These are phyloP conservation scores for Teratosphaeria destructans DNA, from an alignment of 2,329 filamentous ascomycete species.

Conservation along the genomic window DNA sequence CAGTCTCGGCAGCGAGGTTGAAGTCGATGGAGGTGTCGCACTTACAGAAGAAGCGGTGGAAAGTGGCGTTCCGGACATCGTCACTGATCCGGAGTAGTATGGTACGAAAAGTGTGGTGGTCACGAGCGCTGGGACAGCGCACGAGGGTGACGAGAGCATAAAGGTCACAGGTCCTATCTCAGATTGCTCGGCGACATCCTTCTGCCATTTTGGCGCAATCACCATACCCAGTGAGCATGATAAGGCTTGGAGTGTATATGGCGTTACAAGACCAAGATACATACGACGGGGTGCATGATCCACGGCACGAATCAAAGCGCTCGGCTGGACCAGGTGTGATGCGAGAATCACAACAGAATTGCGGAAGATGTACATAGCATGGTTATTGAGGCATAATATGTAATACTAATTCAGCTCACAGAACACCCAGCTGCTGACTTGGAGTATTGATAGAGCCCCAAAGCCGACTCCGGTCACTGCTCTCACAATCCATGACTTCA, in stretches of 20 bases:
- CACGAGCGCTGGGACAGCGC: not conserved
- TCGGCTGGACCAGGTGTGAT: not conserved
- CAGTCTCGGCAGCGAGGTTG: slow-evolving; percentile 28
- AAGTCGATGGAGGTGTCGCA: slow-evolving; percentile 44
- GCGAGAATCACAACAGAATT: not conserved
- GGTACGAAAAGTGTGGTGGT: not conserved
- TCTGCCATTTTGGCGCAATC: not conserved
- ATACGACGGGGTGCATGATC: not conserved
- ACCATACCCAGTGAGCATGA: not conserved
- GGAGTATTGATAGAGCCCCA: too few relatives aligned
- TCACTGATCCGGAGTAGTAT: slow-evolving; percentile 2
- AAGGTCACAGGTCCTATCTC: not conserved
- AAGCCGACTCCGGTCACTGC: too few relatives aligned
- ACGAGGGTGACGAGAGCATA: not conserved
- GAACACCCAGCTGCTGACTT: not conserved
- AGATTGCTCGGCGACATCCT: not conserved
- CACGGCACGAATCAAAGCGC: not conserved
- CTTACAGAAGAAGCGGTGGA: slow-evolving; percentile 48
- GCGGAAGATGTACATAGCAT: not conserved
- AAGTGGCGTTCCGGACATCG: slow-evolving; percentile 30
- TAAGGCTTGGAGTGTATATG: not conserved
- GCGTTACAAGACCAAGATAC: not conserved
- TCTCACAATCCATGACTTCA: too few relatives aligned
- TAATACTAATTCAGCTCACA: not conserved
- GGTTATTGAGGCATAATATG: not conserved